Evolutionary conservation across 129 eudicot species (phyloP).

Genomic region (Flaveria trinervia): DNA sequence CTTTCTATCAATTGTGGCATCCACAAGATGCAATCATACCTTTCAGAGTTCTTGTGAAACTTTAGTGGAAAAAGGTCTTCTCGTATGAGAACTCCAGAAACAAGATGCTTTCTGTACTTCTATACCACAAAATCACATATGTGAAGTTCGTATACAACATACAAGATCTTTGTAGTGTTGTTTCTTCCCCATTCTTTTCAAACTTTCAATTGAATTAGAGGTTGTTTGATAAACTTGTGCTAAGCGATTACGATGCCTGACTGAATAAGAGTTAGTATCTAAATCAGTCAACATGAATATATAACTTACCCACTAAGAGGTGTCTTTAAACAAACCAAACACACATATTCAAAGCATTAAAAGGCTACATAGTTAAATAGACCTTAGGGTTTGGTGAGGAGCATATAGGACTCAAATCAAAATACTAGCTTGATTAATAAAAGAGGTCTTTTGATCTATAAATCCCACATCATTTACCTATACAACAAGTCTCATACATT

Average conservation of each 20-base stretch:
- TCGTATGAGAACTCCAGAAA: conserved; percentile 70
- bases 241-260: background rate
- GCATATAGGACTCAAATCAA: no score
- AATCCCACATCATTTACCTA: no score
- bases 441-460: no score
- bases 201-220: conserved; percentile 31
- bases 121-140: background rate
- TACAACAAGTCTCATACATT: no score
- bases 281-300: no score
- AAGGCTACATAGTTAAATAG: no score
- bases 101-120: conserved; percentile 86
- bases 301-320: no score
- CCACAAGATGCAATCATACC: background rate
- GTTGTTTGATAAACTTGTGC: background rate
- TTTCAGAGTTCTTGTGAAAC: conserved; percentile 17
- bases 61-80: conserved; percentile 80
- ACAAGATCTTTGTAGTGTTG: conserved; percentile 93
- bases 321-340: no score
- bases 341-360: no score
- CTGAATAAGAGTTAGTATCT: no score
- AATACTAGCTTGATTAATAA: no score
- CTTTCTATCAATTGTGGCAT: background rate
- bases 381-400: no score
- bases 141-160: conserved; percentile 51
- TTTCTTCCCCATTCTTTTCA: conserved; percentile 83